These are phyloP conservation scores for Didymella pinodella DNA, from an alignment of 2,329 filamentous ascomycete genomes.

Conservation along the genomic window DNA sequence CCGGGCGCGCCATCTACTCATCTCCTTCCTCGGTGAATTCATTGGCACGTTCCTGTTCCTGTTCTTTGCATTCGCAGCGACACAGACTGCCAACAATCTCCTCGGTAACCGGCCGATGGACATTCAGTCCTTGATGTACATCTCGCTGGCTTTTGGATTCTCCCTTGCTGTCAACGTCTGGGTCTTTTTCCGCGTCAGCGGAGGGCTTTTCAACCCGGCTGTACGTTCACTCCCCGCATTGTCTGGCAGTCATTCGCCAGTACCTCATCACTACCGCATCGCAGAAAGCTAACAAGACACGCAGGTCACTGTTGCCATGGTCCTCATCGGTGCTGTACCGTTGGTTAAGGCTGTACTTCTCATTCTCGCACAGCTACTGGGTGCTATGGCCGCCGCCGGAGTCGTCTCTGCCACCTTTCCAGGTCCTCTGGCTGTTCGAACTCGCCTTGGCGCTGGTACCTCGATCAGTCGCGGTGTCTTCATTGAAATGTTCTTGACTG, in stretches of 20 bases:
- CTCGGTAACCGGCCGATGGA: conserved; percentile 36
- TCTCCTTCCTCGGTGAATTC: conserved; percentile 56
- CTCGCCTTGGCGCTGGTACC: conserved; percentile 53
- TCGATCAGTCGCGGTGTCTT: conserved; percentile 57
- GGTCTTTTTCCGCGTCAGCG: conserved; percentile 52
- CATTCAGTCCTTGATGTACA: conserved; percentile 44
- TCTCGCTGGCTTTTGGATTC: conserved; percentile 49
- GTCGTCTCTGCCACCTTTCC: conserved; percentile 57
- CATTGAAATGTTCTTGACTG: conserved; percentile 61
- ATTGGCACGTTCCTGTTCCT: conserved; percentile 52
- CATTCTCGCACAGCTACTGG: conserved; percentile 57
- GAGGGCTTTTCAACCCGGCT: conserved; percentile 52
- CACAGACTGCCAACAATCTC: conserved; percentile 49
- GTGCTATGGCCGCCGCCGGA: conserved; percentile 55
- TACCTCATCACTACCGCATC: too few relatives aligned
- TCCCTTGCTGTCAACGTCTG: conserved; percentile 52
- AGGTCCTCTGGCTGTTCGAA: conserved; percentile 56
- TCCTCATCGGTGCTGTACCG: conserved; percentile 56
- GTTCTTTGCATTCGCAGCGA: conserved; percentile 52
- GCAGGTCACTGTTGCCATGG: conserved; percentile 59
- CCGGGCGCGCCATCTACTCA: conserved; percentile 52
- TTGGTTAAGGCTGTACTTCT: conserved; percentile 56
- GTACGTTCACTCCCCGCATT: conserved; percentile 31
- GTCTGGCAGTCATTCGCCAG: not conserved
- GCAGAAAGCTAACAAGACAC: conserved; percentile 16